These are phyloP conservation scores for Xylariales sp. DNA, from an alignment of 2,329 filamentous ascomycete species.

Conservation along the genomic window DNA sequence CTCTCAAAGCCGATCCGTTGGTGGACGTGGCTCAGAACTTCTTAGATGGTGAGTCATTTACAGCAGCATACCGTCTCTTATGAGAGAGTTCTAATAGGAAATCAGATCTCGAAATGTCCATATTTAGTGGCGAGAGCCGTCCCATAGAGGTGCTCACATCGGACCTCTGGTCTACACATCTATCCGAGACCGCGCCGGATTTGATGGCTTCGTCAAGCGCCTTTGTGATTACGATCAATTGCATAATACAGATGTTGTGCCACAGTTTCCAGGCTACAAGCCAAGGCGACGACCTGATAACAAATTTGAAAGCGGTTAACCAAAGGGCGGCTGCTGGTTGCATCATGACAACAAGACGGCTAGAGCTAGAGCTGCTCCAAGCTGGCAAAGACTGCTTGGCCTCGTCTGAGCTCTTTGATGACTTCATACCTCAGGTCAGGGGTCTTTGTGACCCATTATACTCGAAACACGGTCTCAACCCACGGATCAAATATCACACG, in stretches of 20 bases:
- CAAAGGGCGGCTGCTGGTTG: conserved; percentile 30
- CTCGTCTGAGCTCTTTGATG: conserved; percentile 32
- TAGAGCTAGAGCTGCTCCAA: conserved; percentile 48
- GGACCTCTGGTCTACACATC: conserved; percentile 37
- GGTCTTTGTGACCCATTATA: conserved; percentile 41
- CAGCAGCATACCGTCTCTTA: neutral
- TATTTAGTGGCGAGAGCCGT: conserved; percentile 27
- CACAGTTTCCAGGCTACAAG: conserved; percentile 23
- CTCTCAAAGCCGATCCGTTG: conserved; percentile 31
- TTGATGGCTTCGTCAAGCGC: conserved; percentile 21
- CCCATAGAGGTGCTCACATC: conserved; percentile 34
- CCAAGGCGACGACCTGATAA: conserved; percentile 25
- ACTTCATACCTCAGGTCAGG: conserved; percentile 37
- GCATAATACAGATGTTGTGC: conserved; percentile 32
- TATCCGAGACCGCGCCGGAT: conserved; percentile 26
- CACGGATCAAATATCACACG: conserved; percentile 37
- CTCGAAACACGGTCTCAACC: conserved; percentile 23
- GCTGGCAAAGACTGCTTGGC: conserved; percentile 44
- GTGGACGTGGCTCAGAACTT: conserved; percentile 40
- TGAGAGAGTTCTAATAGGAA: neutral
- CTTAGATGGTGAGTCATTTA: conserved; percentile 43
- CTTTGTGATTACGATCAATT: conserved; percentile 31
- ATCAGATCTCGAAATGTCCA: conserved; percentile 43
- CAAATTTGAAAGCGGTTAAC: conserved; percentile 30
- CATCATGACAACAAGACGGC: conserved; percentile 37